These are phyloP conservation scores for Candida verbasci DNA, from an alignment of 805 yeast species.

Conservation along the genomic window DNA sequence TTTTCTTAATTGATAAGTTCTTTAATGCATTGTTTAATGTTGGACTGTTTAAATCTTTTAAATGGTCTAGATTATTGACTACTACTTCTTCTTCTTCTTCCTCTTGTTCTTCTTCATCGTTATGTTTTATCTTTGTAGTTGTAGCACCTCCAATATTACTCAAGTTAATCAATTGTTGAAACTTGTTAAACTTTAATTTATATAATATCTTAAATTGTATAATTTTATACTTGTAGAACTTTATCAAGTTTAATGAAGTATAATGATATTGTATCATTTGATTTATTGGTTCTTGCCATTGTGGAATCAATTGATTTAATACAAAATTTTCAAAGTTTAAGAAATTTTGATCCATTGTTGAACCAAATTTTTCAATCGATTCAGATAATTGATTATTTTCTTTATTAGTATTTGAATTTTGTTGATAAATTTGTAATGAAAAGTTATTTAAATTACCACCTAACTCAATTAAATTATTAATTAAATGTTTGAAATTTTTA, in stretches of 20 bases:
- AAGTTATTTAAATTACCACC: conserved; percentile 57
- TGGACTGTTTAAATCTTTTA: conserved; percentile 37
- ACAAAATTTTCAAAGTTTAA: conserved; percentile 45
- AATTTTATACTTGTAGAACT: conserved; percentile 49
- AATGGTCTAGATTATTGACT: conserved; percentile 17
- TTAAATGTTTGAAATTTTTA: conserved; percentile 36
- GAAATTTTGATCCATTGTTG: conserved; percentile 47
- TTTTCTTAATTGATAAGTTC: conserved; percentile 25
- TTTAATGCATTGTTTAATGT: conserved; percentile 32
- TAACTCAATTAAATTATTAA: conserved; percentile 42
- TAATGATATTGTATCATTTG: conserved; percentile 43
- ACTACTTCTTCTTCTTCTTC: conserved; percentile 3
- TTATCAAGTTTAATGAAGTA: conserved; percentile 41
- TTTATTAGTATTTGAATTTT: conserved; percentile 3
- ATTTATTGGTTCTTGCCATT: conserved; percentile 49
- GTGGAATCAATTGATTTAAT: conserved; percentile 30
- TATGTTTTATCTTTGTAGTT: conserved; percentile 6
- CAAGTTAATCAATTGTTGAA: conserved; percentile 31
- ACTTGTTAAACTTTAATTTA: conserved; percentile 34
- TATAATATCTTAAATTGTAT: conserved; percentile 42
- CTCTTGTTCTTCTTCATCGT: neutral
- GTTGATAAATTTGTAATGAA: conserved; percentile 38
- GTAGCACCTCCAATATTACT: conserved; percentile 11
- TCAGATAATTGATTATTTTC: conserved; percentile 22
- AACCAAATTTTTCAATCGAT: conserved; percentile 48